Base-by-base conservation (phyloP, 2,329 filamentous ascomycete species). In the Incumbomyces delicatus region DNA sequence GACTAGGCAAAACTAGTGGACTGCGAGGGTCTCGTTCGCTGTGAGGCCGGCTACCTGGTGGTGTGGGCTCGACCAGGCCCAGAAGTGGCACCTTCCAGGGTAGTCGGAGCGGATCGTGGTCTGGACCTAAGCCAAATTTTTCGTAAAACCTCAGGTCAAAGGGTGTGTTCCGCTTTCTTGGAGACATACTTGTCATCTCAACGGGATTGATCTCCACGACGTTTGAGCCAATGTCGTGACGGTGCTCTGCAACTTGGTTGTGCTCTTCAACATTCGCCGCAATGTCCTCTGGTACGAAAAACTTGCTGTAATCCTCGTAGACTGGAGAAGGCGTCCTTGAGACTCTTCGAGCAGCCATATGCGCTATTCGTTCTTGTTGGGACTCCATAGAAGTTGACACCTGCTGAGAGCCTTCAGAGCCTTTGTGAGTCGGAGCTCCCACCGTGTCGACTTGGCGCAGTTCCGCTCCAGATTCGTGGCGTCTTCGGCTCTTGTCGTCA, bases 11-110 rank as follows among this genome's bases (percentile, higher is more conserved):
- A 2, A n/a, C 18, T 13, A 44, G 11, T 4, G 48, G 38, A 32
- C 38, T 47, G 32, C 66, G 67, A 10, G 63, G 51, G 33, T 53
- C 49, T 10, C 47, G 16, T 36, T 48, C 46, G 36, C 55, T 57
- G 11, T 44, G 46, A 18, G 64, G 67, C 48, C 62, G 55, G 49
- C 73, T 76, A 16, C 67, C 69, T 8, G 73, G 73, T 16, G 77
- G 77, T 6, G 77, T 80, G 2, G 77, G 74, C 39, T 74, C 69
- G 44, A 78, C 76, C 18, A 80, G 62, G 36, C 73, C 76, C 13
- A 81, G 64, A n/a, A 57, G 61, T 10, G 76, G 76, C 16, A 80
- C 70, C 14, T 64, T 60, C 63, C 67, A 73, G 13, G 66, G 67
- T 30, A 51, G 39, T 22, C 45, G 42, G 4, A 33, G 38, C 11